phyloP scores from a whole-genome alignment of 768 basidiomycete species.

The Brasilioporus rufonigricans region DNA sequence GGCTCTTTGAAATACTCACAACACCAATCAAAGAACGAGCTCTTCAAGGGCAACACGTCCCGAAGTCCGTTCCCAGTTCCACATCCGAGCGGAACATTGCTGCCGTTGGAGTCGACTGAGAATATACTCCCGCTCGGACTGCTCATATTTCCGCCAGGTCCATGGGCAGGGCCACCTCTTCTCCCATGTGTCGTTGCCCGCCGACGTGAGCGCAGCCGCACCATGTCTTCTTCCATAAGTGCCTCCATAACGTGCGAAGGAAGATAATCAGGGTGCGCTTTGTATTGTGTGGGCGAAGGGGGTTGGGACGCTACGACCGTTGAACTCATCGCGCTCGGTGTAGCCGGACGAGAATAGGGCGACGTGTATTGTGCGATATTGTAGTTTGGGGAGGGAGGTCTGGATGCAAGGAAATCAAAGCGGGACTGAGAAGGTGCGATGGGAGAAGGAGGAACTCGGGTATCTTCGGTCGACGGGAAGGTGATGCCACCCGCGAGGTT shows the following conservation, averaged over 20 bases:
- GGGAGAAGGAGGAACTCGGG: conserved; percentile 38
- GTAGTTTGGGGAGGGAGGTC: conserved; percentile 77
- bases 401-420: conserved; percentile 42
- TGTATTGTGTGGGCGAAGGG: conserved; percentile 33
- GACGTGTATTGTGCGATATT: conserved; percentile 76
- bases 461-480: conserved; percentile 65
- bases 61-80: conserved; percentile 80
- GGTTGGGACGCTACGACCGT: conserved; percentile 27
- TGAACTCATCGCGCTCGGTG: conserved; percentile 32
- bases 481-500: conserved; percentile 67
- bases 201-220: conserved; percentile 74
- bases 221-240: conserved; percentile 93
- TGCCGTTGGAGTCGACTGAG: conserved; percentile 68
- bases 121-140: conserved; percentile 78
- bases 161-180: conserved; percentile 39
- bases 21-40: conserved; percentile 93
- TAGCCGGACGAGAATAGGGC: conserved; percentile 62
- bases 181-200: conserved; percentile 39
- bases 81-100: conserved; percentile 69
- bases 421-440: conserved; percentile 22
- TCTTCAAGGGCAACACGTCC: conserved; percentile 86
- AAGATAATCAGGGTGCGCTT: conserved; percentile 50
- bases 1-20: conserved; percentile 97
- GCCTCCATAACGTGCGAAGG: conserved; percentile 85
- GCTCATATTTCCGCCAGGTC: conserved; percentile 43